phyloP scores from a whole-genome alignment of 148 eudicot species.

The Euryodendron excelsum region DNA sequence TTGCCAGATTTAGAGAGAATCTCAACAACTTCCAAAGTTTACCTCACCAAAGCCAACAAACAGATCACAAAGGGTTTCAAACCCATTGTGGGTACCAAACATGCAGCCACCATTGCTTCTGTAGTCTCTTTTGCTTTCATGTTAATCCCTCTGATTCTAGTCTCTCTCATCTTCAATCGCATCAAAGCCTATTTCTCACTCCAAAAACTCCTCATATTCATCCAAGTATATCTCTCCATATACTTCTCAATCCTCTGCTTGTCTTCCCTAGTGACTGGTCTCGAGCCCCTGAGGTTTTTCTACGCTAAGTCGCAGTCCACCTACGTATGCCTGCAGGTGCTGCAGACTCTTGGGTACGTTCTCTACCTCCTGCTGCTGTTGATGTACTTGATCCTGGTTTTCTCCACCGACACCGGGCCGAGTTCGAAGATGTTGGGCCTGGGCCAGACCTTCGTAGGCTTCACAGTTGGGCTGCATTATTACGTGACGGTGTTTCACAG shows the following conservation, averaged over 20 bases:
- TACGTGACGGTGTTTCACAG: conserved; percentile 85
- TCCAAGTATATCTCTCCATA: conserved; percentile 73
- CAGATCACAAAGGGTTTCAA: conserved; percentile 65
- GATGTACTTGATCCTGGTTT: conserved; percentile 75
- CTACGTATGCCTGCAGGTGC: conserved; percentile 66
- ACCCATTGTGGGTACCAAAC: conserved; percentile 68
- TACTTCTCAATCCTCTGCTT: conserved; percentile 76
- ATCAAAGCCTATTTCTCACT: conserved; percentile 77
- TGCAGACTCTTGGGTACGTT: conserved; percentile 79
- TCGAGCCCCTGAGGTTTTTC: conserved; percentile 77
- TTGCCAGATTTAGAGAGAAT: conserved; percentile 77
- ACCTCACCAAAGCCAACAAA: conserved; percentile 57
- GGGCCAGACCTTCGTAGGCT: conserved; percentile 79
- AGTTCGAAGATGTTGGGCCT: conserved; percentile 67
- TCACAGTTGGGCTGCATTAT: conserved; percentile 86
- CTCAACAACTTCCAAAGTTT: conserved; percentile 59
- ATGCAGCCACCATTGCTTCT: conserved; percentile 60
- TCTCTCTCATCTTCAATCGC: conserved; percentile 61
- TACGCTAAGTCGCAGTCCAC: conserved; percentile 75
- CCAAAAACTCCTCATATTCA: conserved; percentile 69
- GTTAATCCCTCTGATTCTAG: conserved; percentile 61
- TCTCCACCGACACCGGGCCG: conserved; percentile 60
- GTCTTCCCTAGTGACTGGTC: conserved; percentile 64
- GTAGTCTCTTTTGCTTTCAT: conserved; percentile 57
- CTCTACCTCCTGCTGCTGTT: conserved; percentile 59